phyloP scores from a whole-genome alignment of 176 grass and related monocot genomes.

The Oropetium thomaeum region DNA sequence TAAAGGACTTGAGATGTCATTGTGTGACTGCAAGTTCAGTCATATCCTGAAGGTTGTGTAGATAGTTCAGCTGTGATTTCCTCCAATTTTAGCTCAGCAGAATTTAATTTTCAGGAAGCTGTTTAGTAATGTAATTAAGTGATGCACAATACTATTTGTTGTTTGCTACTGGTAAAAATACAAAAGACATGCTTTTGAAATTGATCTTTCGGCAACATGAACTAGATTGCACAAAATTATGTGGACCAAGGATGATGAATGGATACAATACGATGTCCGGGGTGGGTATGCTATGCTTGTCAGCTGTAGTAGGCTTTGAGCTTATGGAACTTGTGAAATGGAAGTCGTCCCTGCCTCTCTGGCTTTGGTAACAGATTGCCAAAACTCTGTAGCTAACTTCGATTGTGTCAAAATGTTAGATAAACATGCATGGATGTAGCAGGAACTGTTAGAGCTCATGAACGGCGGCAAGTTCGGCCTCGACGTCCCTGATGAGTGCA shows the following conservation, averaged over 20 bases:
- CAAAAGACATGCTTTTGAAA: background rate
- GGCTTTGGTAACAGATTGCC: too few relatives aligned
- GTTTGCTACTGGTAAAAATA: constrained; percentile 1
- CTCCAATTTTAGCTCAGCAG: background rate
- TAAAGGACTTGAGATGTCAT: constrained; percentile 29
- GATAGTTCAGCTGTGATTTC: background rate
- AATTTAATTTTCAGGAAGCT: background rate
- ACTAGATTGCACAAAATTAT: background rate
- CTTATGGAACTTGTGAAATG: too few relatives aligned
- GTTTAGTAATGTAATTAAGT: background rate
- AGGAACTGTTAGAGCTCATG: background rate
- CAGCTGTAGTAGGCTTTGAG: too few relatives aligned
- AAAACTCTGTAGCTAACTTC: too few relatives aligned
- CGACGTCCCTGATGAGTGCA: constrained; percentile 38
- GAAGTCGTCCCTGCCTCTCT: too few relatives aligned
- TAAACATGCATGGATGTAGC: too few relatives aligned
- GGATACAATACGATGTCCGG: too few relatives aligned
- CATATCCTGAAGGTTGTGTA: background rate
- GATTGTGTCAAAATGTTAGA: too few relatives aligned
- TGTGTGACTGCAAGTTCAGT: background rate
- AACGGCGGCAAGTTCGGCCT: constrained; percentile 39
- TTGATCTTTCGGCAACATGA: background rate
- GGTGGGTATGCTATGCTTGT: too few relatives aligned
- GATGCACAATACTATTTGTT: background rate
- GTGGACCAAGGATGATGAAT: background rate